Evolutionary conservation across 2,329 filamentous ascomycete species (phyloP).

Genomic region (Pseudogymnoascus sp.): DNA sequence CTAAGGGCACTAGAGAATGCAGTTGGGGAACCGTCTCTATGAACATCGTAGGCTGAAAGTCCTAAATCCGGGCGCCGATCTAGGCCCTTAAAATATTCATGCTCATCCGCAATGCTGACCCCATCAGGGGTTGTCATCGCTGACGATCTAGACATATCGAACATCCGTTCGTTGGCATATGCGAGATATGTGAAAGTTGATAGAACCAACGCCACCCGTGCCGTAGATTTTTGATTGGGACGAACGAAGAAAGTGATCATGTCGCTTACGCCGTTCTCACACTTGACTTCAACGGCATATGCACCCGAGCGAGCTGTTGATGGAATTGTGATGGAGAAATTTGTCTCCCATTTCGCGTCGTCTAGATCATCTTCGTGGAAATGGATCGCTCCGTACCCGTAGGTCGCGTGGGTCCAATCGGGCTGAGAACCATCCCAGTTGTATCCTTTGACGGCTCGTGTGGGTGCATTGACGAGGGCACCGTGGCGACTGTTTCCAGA

Average conservation of each 20-base stretch:
- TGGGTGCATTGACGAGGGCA: constrained; percentile 27
- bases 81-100: constrained; percentile 20
- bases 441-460: constrained; percentile 27
- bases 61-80: constrained; percentile 29
- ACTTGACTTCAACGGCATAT: constrained; percentile 25
- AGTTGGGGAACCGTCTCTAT: constrained; percentile 30
- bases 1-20: constrained; percentile 27
- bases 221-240: constrained; percentile 16
- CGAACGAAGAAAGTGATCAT: constrained; percentile 29
- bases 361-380: constrained; percentile 33
- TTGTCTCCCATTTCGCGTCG: constrained; percentile 29
- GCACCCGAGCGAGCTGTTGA: constrained; percentile 20
- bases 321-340: constrained; percentile 25
- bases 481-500: constrained; percentile 24
- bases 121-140: constrained; percentile 21
- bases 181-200: constrained; percentile 32
- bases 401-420: constrained; percentile 28
- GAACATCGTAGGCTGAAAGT: constrained; percentile 31
- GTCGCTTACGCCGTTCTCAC: constrained; percentile 19
- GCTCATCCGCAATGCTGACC: constrained; percentile 14
- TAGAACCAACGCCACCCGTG: constrained; percentile 25
- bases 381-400: constrained; percentile 31
- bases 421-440: constrained; percentile 27
- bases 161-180: constrained; percentile 32
- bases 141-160: constrained; percentile 24